Conservation (phyloP, 441 rosid species). For the Macaranga tanarius region DNA sequence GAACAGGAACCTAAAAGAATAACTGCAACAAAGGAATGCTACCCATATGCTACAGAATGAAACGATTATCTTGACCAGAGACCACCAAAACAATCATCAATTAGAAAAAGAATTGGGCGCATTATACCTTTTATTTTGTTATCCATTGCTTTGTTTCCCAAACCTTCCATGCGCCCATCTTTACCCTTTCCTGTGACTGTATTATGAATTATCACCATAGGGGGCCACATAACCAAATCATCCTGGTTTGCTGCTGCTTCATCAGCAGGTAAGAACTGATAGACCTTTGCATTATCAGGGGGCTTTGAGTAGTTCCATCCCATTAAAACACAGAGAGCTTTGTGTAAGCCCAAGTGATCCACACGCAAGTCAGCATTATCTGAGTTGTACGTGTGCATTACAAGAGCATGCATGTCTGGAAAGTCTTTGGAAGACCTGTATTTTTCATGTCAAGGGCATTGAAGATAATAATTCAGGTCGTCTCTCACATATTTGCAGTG, state of each 20-base stretch:
- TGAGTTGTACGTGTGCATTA: constrained; percentile 87
- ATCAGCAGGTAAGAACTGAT: constrained; percentile 74
- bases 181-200: constrained; percentile 90
- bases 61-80: constrained; percentile 22
- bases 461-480: constrained; percentile 55
- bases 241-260: constrained; percentile 82
- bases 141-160: constrained; percentile 98
- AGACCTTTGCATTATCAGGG: constrained; percentile 87
- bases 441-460: constrained; percentile 63
- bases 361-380: constrained; percentile 74
- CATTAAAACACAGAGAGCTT: constrained; percentile 93
- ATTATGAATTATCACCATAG: constrained; percentile 85
- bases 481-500: constrained; percentile 27
- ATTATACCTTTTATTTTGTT: constrained; percentile 85
- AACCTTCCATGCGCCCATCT: constrained; percentile 97
- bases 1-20: constrained; percentile 9
- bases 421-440: constrained; percentile 93
- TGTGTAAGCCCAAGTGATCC: constrained; percentile 98
- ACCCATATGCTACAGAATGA: constrained; percentile 6
- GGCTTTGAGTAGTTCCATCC: constrained; percentile 88
- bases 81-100: constrained; percentile 20
- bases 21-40: background rate
- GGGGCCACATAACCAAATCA: constrained; percentile 97
- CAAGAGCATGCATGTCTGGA: constrained; percentile 86
- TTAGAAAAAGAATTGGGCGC: constrained; percentile 27